phyloP scores from a whole-genome alignment of 306 rosid genomes.

The Castanea sativa region DNA sequence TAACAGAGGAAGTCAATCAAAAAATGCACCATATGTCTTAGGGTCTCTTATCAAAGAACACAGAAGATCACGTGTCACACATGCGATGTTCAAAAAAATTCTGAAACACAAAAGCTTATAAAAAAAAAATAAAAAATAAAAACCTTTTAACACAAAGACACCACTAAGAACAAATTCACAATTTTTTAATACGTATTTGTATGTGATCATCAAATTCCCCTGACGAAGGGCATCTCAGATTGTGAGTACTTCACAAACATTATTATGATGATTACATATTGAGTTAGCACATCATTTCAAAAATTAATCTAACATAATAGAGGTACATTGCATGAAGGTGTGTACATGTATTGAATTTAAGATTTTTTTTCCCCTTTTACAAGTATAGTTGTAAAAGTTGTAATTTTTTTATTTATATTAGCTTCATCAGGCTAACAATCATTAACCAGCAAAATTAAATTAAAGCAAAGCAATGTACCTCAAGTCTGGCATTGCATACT shows the following conservation, averaged over 20 bases:
- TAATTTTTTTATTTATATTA: neutral
- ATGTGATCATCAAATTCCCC: neutral
- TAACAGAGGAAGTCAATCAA: conserved; percentile 14
- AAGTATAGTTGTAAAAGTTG: neutral
- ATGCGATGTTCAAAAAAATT: neutral
- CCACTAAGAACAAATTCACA: neutral
- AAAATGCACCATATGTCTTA: conserved; percentile 11
- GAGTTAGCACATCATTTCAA: neutral
- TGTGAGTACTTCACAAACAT: neutral
- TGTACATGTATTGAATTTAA: neutral
- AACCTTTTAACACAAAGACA: too few relatives aligned
- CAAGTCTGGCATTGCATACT: conserved; percentile 61
- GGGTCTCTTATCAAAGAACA: conserved; percentile 16
- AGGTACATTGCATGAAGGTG: neutral
- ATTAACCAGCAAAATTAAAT: conserved; percentile 8
- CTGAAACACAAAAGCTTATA: neutral
- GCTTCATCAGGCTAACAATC: conserved; percentile 11
- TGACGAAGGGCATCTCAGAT: neutral
- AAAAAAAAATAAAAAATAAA: neutral
- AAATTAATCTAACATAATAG: neutral
- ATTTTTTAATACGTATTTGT: neutral
- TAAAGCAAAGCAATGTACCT: conserved; percentile 47
- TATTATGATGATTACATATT: neutral
- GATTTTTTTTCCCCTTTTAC: neutral
- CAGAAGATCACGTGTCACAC: neutral